phyloP scores from a whole-genome alignment of 768 basidiomycete species.

The Tricholoma sp. region DNA sequence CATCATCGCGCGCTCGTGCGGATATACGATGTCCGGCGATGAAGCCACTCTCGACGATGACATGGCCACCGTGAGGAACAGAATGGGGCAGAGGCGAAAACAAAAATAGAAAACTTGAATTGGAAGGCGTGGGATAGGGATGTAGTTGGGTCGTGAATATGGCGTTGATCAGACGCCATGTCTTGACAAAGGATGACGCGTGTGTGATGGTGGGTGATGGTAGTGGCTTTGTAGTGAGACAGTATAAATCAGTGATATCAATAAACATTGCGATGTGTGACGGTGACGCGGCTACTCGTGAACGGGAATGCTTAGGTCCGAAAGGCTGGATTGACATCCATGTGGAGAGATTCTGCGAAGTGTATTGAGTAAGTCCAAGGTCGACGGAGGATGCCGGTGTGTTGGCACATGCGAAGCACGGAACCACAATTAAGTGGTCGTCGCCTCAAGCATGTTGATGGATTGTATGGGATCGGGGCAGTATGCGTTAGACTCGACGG shows the following conservation, averaged over 20 bases:
- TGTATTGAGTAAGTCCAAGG: slow-evolving; percentile 20
- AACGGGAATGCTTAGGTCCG: slow-evolving; percentile 14
- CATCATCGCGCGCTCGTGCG: slow-evolving; percentile 18
- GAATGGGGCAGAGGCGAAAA: slow-evolving; percentile 11
- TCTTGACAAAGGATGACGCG: slow-evolving; percentile 12
- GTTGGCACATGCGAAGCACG: slow-evolving; percentile 73
- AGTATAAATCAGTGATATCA: slow-evolving; percentile 40
- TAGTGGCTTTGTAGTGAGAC: slow-evolving; percentile 13
- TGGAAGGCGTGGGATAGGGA: slow-evolving; percentile 17
- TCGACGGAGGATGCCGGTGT: slow-evolving; percentile 57
- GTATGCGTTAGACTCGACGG: slow-evolving; percentile 31
- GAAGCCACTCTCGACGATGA: slow-evolving; percentile 17
- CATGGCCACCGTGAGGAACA: slow-evolving; percentile 9
- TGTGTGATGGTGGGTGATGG: slow-evolving; percentile 7
- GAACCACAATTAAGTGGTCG: slow-evolving; percentile 82
- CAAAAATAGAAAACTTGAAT: slow-evolving; percentile 14
- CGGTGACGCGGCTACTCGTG: slow-evolving; percentile 15
- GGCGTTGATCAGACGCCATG: slow-evolving; percentile 41
- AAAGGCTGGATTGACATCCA: slow-evolving; percentile 24
- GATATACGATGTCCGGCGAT: slow-evolving; percentile 32
- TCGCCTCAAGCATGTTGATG: slow-evolving; percentile 60
- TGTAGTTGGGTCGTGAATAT: slow-evolving; percentile 6
- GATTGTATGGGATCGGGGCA: slow-evolving; percentile 48
- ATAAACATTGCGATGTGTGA: slow-evolving; percentile 38
- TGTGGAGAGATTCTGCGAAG: slow-evolving; percentile 23